Base-by-base conservation (phyloP, 257 asterid genomes). In the Rauvolfia tetraphylla region DNA sequence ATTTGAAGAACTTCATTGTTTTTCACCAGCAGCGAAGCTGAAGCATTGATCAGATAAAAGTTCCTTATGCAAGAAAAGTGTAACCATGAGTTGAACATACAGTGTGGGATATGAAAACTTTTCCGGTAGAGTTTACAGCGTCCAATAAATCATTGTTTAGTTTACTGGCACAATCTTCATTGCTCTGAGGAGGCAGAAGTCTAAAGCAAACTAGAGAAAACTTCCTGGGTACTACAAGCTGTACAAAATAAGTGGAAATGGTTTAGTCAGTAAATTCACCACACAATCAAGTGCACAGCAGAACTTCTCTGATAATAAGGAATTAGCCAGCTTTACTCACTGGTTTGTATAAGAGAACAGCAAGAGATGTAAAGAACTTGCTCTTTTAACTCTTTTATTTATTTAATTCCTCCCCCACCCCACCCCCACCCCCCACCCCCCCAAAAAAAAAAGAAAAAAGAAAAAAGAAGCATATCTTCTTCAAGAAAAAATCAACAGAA, bases 141-240 rank as follows among this genome's bases (percentile, higher is more conserved):
- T 92, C 98, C 75, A 95, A 78, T 53, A 95, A 81, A 75, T 88
- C 88, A 31, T 72, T 88, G 87, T 91, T 95, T 85, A 91, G 71
- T 76, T 74, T 86, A 87, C 89, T 89, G 59, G 84, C 85, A 62
- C 44, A 36, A 59, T 84, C 92, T 68, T 85, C 85, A 41, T 83
- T 57, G 78, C 75, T 61, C 42, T 71, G 84, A 25, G 86, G 84
- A 70, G 91, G 83, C 84, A 83, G 74, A 69, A 95, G 85, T 46
- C 96, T 88, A 71, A 95, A 91, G 86, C 99, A 95, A 66, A 95
- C 97, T 42, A 92, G 68, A 54, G 98, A 89, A 73, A 92, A 95
- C 63, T 79, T 90, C 53, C 97, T 88, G 71, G 95, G 89, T 75
- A 87, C 90, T 77, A 81, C 89, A 71, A 93, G 86, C 97, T 93